Evolutionary conservation across 257 asterid species (phyloP).

Genomic region (Solanum pinnatisectum): DNA sequence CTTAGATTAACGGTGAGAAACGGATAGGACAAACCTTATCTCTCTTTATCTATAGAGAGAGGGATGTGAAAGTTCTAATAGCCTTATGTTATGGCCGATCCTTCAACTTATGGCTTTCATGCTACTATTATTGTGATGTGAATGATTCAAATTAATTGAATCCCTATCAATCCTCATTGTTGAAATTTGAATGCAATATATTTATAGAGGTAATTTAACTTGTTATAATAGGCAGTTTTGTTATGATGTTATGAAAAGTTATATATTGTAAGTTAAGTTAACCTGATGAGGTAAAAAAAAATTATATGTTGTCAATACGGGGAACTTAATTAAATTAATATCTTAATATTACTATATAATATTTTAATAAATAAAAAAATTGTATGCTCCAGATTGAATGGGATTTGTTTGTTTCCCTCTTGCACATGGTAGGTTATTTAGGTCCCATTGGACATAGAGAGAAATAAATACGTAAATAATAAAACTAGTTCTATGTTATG

Average conservation of each 20-base stretch:
- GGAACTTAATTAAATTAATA: not conserved
- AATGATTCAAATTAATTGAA: not conserved
- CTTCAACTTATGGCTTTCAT: not conserved
- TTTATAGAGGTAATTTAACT: not conserved
- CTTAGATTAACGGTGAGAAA: not conserved
- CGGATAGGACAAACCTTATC: not conserved
- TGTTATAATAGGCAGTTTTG: not conserved
- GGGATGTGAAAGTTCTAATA: not conserved
- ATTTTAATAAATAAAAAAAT: not conserved
- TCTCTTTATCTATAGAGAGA: not conserved
- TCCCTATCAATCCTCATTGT: not conserved
- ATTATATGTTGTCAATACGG: not conserved
- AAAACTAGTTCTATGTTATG: not conserved
- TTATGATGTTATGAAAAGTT: not conserved
- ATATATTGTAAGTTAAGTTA: not conserved
- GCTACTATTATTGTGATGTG: not conserved
- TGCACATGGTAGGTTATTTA: not conserved
- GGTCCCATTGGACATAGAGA: not conserved
- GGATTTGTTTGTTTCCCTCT: conserved; percentile 14
- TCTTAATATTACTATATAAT: not conserved
- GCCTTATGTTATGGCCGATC: not conserved
- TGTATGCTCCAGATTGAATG: conserved; percentile 3
- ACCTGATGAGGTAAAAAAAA: not conserved
- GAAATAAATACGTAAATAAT: not conserved
- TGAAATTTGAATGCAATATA: not conserved